A percentile compares a stretch with the other conserved stretches of the same genome.
These are phyloP conservation scores for Cenchrus fungigraminus DNA, from an alignment of 176 grass and related monocot genomes.

Conservation along the genomic window DNA sequence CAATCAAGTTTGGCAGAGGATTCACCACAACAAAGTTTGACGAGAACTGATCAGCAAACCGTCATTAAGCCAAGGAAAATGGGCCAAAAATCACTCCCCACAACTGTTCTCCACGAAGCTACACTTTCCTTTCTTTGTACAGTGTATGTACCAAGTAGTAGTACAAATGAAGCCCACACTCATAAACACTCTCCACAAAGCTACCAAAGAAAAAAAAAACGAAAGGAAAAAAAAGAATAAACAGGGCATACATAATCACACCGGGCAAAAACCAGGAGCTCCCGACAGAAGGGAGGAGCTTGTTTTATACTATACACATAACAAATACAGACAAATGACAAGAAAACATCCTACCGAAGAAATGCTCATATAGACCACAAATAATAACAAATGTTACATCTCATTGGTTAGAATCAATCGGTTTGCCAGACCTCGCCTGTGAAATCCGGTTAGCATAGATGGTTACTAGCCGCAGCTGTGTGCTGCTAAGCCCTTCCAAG, in stretches of 20 bases:
- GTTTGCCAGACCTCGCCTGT: constrained; percentile 71
- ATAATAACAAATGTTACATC: constrained; percentile 45
- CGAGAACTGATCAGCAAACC: neutral
- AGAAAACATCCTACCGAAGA: constrained; percentile 56
- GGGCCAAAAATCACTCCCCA: constrained; percentile 11
- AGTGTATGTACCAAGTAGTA: constrained; percentile 39
- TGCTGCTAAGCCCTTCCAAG: constrained; percentile 90
- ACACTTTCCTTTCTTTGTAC: constrained; percentile 64
- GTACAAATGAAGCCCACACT: constrained; percentile 44
- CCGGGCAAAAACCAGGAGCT: constrained; percentile 31
- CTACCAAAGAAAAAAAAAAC: neutral
- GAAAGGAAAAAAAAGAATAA: neutral
- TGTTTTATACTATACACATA: constrained; percentile 78
- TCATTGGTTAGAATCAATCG: constrained; percentile 67
- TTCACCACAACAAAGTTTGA: neutral
- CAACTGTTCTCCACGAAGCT: constrained; percentile 34
- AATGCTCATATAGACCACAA: constrained; percentile 52
- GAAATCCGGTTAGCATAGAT: constrained; percentile 95
- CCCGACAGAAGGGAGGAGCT: constrained; percentile 11
- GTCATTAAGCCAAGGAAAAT: constrained; percentile 11
- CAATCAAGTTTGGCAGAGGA: neutral
- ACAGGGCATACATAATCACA: constrained; percentile 50
- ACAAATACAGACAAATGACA: constrained; percentile 75
- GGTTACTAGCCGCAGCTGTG: constrained; percentile 83
- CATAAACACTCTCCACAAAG: constrained; percentile 40